Conservation (phyloP, 441 rosid genomes). For the Brassica balearica region DNA sequence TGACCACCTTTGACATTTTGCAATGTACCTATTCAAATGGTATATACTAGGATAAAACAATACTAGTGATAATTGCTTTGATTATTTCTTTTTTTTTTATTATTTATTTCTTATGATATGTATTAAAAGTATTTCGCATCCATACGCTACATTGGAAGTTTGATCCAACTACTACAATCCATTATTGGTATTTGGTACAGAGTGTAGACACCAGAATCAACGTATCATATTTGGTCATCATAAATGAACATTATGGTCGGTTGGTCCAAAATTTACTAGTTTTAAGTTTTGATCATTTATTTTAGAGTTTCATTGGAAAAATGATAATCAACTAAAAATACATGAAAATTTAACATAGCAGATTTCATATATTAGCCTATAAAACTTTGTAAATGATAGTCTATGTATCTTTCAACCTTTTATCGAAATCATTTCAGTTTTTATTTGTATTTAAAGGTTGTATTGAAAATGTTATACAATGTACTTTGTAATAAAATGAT, state of each 20-base stretch:
- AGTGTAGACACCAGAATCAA: conserved; percentile 19
- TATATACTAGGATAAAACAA: not conserved
- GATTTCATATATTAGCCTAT: not conserved
- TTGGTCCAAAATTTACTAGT: conserved; percentile 7
- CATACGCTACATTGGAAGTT: conserved; percentile 20
- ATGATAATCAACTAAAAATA: not conserved
- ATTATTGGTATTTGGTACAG: conserved; percentile 29
- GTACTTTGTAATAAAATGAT: not conserved
- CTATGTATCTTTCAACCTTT: not conserved
- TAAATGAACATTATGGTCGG: not conserved
- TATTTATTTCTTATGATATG: not conserved
- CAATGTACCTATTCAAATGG: no score
- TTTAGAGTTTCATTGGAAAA: not conserved
- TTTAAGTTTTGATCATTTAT: conserved; percentile 1
- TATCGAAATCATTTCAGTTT: not conserved
- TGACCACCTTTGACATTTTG: no score
- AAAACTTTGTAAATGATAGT: not conserved
- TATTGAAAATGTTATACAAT: not conserved
- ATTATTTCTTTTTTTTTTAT: not conserved
- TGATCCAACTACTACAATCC: conserved; percentile 29
- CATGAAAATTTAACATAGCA: not conserved
- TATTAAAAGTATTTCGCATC: conserved; percentile 2
- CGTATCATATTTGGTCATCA: conserved; percentile 26
- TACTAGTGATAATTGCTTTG: not conserved
- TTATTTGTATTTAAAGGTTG: not conserved